Percentiles rank a stretch among this genome's conserved stretches.
These are phyloP conservation scores for Moniliophthora roreri DNA, from an alignment of 1,284 basidiomycete genomes.

Conservation along the genomic window DNA sequence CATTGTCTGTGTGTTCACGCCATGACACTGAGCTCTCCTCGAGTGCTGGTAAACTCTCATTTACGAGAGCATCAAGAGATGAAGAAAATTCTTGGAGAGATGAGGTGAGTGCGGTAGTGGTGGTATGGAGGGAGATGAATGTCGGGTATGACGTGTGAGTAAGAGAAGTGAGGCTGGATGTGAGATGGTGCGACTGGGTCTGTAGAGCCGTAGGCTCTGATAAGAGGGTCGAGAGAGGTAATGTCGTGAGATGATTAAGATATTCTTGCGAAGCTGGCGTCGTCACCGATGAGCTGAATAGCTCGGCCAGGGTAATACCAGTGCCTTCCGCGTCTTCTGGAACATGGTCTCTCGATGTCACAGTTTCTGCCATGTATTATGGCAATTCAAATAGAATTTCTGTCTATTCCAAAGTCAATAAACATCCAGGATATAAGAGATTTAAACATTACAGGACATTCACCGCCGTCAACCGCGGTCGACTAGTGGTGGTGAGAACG, in stretches of 20 bases:
- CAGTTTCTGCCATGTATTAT: conserved; percentile 4
- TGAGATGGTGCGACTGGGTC: conserved; percentile 80
- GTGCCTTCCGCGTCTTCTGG: not conserved
- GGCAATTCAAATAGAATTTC: not conserved
- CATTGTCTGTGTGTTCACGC: conserved; percentile 37
- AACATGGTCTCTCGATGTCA: not conserved
- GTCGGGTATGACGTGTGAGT: conserved; percentile 88
- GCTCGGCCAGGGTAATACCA: conserved; percentile 12
- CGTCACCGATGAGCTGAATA: conserved; percentile 23
- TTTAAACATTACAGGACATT: conserved; percentile 4
- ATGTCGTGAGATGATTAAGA: conserved; percentile 61
- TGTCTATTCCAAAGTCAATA: not conserved
- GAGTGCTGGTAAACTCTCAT: conserved; percentile 66
- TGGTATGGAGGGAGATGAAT: conserved; percentile 80
- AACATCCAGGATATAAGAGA: not conserved
- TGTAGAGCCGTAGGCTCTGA: conserved; percentile 73
- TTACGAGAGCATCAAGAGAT: conserved; percentile 68
- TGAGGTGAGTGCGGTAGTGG: conserved; percentile 64
- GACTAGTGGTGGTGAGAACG: too few species aligned
- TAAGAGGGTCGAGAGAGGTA: conserved; percentile 65
- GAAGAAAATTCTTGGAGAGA: conserved; percentile 65
- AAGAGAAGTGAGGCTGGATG: conserved; percentile 83
- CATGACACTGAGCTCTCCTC: conserved; percentile 71
- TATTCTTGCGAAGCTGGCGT: conserved; percentile 41
- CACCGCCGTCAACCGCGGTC: not conserved